These are phyloP conservation scores for Cercis canadensis DNA, from an alignment of 306 rosid genomes.

Conservation along the genomic window DNA sequence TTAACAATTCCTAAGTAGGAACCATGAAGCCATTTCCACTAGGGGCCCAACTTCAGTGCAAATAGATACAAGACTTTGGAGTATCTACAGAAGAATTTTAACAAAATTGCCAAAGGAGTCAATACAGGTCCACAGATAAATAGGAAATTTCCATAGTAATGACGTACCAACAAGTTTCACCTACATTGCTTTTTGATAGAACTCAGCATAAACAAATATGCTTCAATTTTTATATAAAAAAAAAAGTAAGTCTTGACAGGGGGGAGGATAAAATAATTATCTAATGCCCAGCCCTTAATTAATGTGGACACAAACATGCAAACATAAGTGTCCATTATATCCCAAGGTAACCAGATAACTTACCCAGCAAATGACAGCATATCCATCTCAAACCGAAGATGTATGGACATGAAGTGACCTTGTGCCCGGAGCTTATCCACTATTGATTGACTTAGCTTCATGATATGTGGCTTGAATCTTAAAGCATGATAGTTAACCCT, in stretches of 20 bases:
- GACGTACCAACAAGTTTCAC: constrained; percentile 3
- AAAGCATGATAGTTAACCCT: constrained; percentile 97
- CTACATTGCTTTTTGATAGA: constrained; percentile 19
- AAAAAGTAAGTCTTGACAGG: constrained; percentile 6
- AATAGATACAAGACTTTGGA: background rate
- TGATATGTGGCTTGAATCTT: constrained; percentile 88
- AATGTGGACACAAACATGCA: constrained; percentile 18
- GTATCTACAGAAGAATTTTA: constrained; percentile 8
- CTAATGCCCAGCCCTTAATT: constrained; percentile 19
- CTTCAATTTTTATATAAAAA: constrained; percentile 7
- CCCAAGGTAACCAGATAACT: constrained; percentile 31
- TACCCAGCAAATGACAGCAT: constrained; percentile 99
- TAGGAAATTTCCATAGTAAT: constrained; percentile 1
- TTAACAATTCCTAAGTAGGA: constrained; percentile 1
- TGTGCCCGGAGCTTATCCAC: constrained; percentile 90
- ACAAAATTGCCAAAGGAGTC: background rate
- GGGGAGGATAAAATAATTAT: background rate
- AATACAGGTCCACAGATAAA: background rate
- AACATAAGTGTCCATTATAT: constrained; percentile 24
- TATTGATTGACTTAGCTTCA: constrained; percentile 87
- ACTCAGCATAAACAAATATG: constrained; percentile 22
- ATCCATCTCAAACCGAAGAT: constrained; percentile 99
- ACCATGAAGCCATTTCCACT: too few species aligned
- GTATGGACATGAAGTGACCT: constrained; percentile 95
- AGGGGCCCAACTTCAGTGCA: constrained; percentile 9